These are phyloP conservation scores for Alisma plantagoaquatica DNA, from an alignment of 106 monocot species.

Conservation along the genomic window DNA sequence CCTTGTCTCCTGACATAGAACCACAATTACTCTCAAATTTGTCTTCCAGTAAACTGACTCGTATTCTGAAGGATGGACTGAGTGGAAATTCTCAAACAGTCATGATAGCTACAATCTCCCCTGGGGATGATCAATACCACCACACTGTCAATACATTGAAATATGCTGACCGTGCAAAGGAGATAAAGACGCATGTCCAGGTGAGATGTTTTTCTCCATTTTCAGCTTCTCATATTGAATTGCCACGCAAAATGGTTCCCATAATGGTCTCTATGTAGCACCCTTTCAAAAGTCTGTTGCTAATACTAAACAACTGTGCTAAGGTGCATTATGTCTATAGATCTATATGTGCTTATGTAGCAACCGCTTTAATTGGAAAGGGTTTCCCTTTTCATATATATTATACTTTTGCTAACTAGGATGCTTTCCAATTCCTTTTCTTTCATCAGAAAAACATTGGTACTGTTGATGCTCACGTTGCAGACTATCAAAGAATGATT, in stretches of 20 bases:
- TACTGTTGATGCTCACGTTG: conserved; percentile 79
- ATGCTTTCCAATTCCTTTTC: neutral
- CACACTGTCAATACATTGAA: conserved; percentile 95
- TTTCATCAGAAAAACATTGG: conserved; percentile 90
- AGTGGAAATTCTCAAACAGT: conserved; percentile 96
- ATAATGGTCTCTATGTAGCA: too few species aligned
- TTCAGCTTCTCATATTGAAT: too few species aligned
- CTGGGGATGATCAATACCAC: conserved; percentile 90
- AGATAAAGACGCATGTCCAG: conserved; percentile 96
- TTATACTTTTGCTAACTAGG: too few species aligned
- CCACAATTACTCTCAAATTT: too few species aligned
- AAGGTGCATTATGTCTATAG: too few species aligned
- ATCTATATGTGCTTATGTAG: too few species aligned
- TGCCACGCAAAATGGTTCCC: too few species aligned
- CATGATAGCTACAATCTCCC: conserved; percentile 98
- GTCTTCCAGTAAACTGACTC: conserved; percentile 74
- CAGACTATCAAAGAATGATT: conserved; percentile 92
- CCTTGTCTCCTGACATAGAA: too few species aligned
- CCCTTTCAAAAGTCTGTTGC: too few species aligned
- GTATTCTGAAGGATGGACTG: conserved; percentile 96
- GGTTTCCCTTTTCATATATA: too few species aligned
- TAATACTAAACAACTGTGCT: too few species aligned
- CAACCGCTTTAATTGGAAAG: too few species aligned
- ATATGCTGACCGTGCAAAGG: conserved; percentile 98
- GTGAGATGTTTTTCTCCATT: conserved; percentile 21